Evolutionary conservation across 768 basidiomycete species (phyloP).

Genomic region (Mycena epipterygia): DNA sequence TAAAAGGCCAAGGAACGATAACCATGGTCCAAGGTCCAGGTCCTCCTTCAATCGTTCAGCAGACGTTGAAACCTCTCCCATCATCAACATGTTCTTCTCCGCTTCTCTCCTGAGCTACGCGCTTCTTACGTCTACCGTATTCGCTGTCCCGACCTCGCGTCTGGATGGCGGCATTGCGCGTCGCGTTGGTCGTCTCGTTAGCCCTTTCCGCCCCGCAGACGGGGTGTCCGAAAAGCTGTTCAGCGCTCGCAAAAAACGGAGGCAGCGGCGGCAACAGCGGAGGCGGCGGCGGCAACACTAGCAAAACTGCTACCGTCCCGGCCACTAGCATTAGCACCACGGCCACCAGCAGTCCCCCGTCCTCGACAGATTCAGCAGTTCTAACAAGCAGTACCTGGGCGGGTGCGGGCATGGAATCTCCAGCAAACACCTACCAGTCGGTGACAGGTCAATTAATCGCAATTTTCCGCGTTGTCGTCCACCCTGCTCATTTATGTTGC

Average conservation of each 20-base stretch:
- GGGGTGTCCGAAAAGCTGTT: constrained; percentile 6
- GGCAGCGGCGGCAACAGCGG: not conserved
- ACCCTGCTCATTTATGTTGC: not conserved
- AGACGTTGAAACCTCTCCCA: constrained; percentile 11
- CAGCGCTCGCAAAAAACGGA: not conserved
- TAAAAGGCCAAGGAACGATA: not conserved
- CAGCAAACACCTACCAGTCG: constrained; percentile 6
- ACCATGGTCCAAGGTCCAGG: not conserved
- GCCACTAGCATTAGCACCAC: not conserved
- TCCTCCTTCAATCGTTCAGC: constrained; percentile 7
- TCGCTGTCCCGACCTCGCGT: not conserved
- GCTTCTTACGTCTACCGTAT: constrained; percentile 7
- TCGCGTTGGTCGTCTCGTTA: constrained; percentile 1
- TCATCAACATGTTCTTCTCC: constrained; percentile 13
- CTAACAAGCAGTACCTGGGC: constrained; percentile 11
- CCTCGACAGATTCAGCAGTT: too few species aligned
- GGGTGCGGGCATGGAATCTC: constrained; percentile 9
- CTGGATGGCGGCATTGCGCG: constrained; percentile 2
- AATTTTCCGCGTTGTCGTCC: not conserved
- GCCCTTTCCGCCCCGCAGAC: constrained; percentile 14
- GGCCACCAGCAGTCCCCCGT: not conserved
- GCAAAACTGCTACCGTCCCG: too few species aligned
- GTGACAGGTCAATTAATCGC: constrained; percentile 11
- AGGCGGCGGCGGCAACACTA: not conserved
- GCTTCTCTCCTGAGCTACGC: constrained; percentile 11